phyloP scores from a whole-genome alignment of 1,284 basidiomycete genomes.

The Psilocybe mexicana region DNA sequence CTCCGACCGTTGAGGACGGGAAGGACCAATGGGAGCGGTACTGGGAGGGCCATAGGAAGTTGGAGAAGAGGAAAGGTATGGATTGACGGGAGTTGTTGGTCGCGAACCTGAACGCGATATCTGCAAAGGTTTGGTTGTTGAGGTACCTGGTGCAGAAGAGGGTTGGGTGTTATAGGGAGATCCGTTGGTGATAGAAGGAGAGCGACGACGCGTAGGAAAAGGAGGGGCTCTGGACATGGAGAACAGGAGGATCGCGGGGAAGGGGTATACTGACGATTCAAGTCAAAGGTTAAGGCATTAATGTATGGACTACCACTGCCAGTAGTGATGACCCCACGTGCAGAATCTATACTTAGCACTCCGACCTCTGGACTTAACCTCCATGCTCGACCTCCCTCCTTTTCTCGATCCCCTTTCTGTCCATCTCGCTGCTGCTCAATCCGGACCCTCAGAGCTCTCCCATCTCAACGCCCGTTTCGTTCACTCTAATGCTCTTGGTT shows the following conservation, averaged over 20 bases:
- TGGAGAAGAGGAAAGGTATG: constrained; percentile 33
- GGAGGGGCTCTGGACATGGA: constrained; percentile 58
- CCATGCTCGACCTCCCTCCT: constrained; percentile 9
- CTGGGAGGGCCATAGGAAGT: constrained; percentile 32
- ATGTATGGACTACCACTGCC: no score
- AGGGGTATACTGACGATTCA: neutral
- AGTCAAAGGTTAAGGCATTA: no score
- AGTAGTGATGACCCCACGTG: constrained; percentile 1
- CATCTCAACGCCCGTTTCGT: constrained; percentile 38
- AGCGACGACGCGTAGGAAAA: constrained; percentile 47
- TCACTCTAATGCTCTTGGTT: constrained; percentile 37
- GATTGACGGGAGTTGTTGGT: constrained; percentile 45
- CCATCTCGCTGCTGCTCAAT: constrained; percentile 3
- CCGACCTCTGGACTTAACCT: neutral
- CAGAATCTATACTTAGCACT: constrained; percentile 5
- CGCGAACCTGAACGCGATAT: constrained; percentile 49
- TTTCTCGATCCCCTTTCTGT: constrained; percentile 38
- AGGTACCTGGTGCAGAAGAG: constrained; percentile 31
- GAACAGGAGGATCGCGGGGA: neutral
- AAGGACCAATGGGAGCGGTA: constrained; percentile 45
- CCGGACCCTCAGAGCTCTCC: constrained; percentile 2
- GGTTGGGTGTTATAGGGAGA: constrained; percentile 31
- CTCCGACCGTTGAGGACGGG: constrained; percentile 60
- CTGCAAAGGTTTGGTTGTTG: constrained; percentile 51
- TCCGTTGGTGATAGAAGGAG: constrained; percentile 37